Base-by-base conservation (phyloP, 768 basidiomycete species). In the Kondoa malvinella region DNA sequence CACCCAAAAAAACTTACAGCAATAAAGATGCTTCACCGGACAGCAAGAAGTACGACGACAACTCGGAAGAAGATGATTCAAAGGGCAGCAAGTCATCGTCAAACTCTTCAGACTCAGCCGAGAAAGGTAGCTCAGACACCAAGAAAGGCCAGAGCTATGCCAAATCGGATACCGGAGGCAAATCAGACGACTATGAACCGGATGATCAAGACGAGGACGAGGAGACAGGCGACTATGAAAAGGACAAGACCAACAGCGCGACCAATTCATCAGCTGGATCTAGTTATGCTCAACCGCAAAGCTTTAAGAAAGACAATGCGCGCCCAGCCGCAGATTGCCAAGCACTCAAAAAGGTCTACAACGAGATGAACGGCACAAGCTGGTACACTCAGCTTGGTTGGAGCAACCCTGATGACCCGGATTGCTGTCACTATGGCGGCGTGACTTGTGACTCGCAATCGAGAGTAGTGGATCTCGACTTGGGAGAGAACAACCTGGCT, bases 351-450 rank as follows among this genome's bases (percentile, higher is more conserved):
- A 34, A 63, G 21, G 29, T 72, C 32, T 72, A 65, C 68, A 64
- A 62, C 32, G 66, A 70, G 1, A 68, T 72, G 50, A 70, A 68
- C n/a, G 71, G 71, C 16, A 40, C 66, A 1, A 33, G 31, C 0
- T 72, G 71, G 69, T 12, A 25, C 25, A 61, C 66, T 56, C 33
- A 63, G 33, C 12, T 15, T 0, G 71, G 71, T 1, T 72, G 70
- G 71, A 57, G 27, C 1, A 2, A 40, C 12, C 30, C 14, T 3
- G 34, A 26, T 50, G 1, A 27, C 26, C 31, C 34, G 3, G 4
- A 27, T 8, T 72, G 71, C 59, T 72, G 71, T 57, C 34, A 29
- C 29, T 66, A 58, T 27, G 70, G 66, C 50, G 71, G 71, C 27
- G 71, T 72, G 12, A 4, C n/a, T 17, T 72, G 71, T 34, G 60